A percentile compares a stretch with the other conserved stretches of the same genome.
phyloP scores from a whole-genome alignment of 1,284 basidiomycete genomes.

The Austropuccinia psidii region DNA sequence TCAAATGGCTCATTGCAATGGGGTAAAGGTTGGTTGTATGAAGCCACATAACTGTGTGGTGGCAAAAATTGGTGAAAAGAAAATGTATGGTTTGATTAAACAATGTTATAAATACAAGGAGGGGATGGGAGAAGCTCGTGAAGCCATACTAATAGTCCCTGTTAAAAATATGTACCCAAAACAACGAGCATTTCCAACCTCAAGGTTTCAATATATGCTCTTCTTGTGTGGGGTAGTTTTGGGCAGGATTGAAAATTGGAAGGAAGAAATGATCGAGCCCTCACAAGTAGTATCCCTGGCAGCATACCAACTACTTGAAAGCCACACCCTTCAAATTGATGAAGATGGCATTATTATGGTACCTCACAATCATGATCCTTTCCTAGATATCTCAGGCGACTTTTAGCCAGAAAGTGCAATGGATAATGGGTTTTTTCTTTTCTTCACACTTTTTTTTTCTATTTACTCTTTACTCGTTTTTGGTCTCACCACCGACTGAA shows the following conservation, averaged over 20 bases:
- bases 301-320: background rate
- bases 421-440: background rate
- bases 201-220: background rate
- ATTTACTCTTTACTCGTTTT: background rate
- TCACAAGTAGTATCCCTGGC: background rate
- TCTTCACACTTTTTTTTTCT: background rate
- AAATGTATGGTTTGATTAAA: background rate
- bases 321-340: background rate
- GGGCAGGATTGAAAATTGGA: background rate
- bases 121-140: background rate
- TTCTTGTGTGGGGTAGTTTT: background rate
- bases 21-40: background rate
- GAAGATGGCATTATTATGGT: conserved; percentile 3
- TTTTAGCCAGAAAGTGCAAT: too few species aligned
- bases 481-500: background rate
- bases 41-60: conserved; percentile 1
- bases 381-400: background rate
- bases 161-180: conserved; percentile 17
- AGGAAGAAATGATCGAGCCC: background rate
- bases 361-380: background rate
- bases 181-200: background rate
- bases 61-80: background rate
- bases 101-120: background rate
- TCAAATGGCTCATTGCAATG: background rate
- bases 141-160: background rate